A percentile compares a stretch with the other conserved stretches of the same genome.
Conservation (phyloP, 305 asterid genomes). For the Solanum aculeatissimum region DNA sequence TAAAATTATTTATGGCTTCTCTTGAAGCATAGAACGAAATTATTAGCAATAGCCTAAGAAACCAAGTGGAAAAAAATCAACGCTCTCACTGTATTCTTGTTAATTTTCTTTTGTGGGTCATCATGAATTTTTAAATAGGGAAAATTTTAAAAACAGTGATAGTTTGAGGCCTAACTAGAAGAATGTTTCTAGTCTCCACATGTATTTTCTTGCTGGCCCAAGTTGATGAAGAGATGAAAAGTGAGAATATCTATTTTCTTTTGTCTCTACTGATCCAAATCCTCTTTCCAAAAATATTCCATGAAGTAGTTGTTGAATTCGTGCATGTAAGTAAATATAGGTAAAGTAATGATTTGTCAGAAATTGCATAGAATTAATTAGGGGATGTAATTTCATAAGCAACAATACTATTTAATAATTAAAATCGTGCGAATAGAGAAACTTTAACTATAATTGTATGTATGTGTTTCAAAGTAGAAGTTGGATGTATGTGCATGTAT, state of each 20-base stretch:
- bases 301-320: background rate
- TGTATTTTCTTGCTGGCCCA: background rate
- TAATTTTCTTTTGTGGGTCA: background rate
- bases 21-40: background rate
- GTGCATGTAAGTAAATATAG: background rate
- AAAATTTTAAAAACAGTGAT: background rate
- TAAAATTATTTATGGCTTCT: background rate
- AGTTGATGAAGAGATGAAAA: background rate
- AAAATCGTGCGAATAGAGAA: background rate
- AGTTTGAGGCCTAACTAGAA: background rate
- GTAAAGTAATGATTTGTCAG: background rate
- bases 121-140: background rate
- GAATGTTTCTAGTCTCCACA: background rate
- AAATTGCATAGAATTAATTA: background rate
- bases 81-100: background rate
- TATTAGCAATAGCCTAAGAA: background rate
- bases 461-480: background rate
- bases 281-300: background rate
- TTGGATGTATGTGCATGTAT: background rate
- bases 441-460: background rate
- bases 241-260: background rate
- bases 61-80: background rate
- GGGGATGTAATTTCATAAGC: too few relatives aligned
- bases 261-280: background rate
- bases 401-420: background rate